phyloP scores from a whole-genome alignment of 2,329 filamentous ascomycete species.

The Dactylellina sp. region DNA sequence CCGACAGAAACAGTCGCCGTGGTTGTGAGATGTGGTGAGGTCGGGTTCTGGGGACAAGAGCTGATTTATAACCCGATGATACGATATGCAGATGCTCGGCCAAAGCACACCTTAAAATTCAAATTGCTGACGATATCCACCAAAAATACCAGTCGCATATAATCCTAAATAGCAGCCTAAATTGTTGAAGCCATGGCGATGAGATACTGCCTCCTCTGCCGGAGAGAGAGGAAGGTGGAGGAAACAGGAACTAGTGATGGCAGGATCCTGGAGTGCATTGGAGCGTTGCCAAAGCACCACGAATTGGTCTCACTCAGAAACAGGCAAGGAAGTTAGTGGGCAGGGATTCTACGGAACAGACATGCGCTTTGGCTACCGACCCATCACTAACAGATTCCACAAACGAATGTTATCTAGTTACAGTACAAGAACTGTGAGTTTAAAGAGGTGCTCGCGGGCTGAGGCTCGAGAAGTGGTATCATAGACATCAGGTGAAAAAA shows the following conservation, averaged over 20 bases:
- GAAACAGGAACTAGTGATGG: not conserved
- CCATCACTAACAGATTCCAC: not conserved
- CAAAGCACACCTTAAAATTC: not conserved
- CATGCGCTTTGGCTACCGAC: not conserved
- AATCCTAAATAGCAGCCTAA: conserved; percentile 3
- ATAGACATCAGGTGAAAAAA: conserved; percentile 19
- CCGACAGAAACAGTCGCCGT: conserved; percentile 5
- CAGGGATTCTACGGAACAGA: conserved; percentile 1
- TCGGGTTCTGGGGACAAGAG: conserved; percentile 2
- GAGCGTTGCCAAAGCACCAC: conserved; percentile 11
- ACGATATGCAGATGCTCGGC: not conserved
- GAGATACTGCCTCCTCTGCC: not conserved
- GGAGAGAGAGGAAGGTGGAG: conserved; percentile 6
- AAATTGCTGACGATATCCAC: not conserved
- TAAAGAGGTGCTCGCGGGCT: not conserved
- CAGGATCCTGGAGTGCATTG: conserved; percentile 11
- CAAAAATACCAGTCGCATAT: not conserved
- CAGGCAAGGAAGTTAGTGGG: conserved; percentile 2
- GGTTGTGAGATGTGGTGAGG: conserved; percentile 2
- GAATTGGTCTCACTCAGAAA: conserved; percentile 48
- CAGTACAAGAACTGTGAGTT: too few species aligned
- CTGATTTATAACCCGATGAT: conserved; percentile 12
- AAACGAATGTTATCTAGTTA: too few species aligned
- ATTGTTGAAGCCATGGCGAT: conserved; percentile 26
- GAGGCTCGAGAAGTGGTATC: conserved; percentile 26